Evolutionary conservation across 257 asterid genomes (phyloP), one percentile per base, ranked within the genome.

Genomic region (Voacanga thouarsii): DNA sequence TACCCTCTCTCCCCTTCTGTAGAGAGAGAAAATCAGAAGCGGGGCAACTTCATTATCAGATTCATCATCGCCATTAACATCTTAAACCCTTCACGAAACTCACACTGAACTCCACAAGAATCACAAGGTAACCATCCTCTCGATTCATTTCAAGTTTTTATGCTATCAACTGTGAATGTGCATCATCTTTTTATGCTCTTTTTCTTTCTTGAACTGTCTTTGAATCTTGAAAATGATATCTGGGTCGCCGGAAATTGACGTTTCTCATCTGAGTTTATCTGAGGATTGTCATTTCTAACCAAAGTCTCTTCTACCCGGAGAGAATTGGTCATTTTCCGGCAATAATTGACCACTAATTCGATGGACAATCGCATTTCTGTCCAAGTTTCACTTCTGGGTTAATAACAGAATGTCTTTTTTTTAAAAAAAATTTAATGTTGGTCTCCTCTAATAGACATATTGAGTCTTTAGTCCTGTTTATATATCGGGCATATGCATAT

Each of bases 71-170:
- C 15, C 37, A 44, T 75, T 26, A 41, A 45, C 59, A 16, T 24
- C 47, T 23, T 45, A 30, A 74, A 57, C n/a, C 70, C 50, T 37
- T 33, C 63, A 50, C 21, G 45, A 61, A 72, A 53, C 33, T 81
- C 28, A 37, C 56, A 23, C 7, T 28, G n/a, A 51, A 28, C 56
- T 37, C 74, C 49, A 26, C 37, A 50, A 83, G 68, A 77, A 33
- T 68, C 39, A 23, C 45, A n/a, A 80, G 85, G 81, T 81, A 70
- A 72, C 11, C n/a, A 47, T 60, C 21, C 43, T 28, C 33, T 69
- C 1, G 37, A 59, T 16, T 71, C 60, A 15, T 45, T 39, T n/a
- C 8, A 7, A 41, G 55, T 49, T 47, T 19, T n/a, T 26, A 8
- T 49, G 57, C 45, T 49, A 26, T 72, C 24, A 15, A 28, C 26